Evolutionary conservation across 805 yeast genomes (phyloP).

Genomic region (Saccharomycodes ludwigii): DNA sequence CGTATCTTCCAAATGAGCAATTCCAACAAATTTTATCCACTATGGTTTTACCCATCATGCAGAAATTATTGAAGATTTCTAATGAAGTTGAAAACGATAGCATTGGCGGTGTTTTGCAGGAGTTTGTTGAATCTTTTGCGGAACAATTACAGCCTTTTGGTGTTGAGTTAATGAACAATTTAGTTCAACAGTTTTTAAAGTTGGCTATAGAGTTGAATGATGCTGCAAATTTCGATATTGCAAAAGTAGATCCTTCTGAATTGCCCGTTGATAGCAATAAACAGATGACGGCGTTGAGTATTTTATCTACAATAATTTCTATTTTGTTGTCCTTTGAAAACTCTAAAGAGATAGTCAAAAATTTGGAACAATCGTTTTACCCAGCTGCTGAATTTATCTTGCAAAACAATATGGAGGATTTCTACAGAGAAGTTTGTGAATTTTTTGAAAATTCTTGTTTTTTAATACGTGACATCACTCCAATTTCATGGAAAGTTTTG

Average conservation of each 20-base stretch:
- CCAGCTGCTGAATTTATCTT: conserved; percentile 65
- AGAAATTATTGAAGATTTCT: conserved; percentile 58
- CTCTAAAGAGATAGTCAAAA: conserved; percentile 50
- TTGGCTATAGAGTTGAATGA: conserved; percentile 61
- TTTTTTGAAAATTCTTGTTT: conserved; percentile 60
- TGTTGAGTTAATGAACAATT: conserved; percentile 46
- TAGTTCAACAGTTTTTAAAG: conserved; percentile 62
- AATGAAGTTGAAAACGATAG: conserved; percentile 80
- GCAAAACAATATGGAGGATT: conserved; percentile 54
- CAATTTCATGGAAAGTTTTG: conserved; percentile 65
- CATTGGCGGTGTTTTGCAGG: conserved; percentile 85
- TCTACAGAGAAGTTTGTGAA: conserved; percentile 66
- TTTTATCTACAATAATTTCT: conserved; percentile 71
- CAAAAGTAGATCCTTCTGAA: conserved; percentile 23
- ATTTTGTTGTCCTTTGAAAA: conserved; percentile 74
- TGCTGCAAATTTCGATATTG: conserved; percentile 34
- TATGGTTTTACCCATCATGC: conserved; percentile 73
- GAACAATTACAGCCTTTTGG: conserved; percentile 89
- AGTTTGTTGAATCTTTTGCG: conserved; percentile 79
- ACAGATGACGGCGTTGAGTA: conserved; percentile 70
- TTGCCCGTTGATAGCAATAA: conserved; percentile 45
- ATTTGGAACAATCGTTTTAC: conserved; percentile 51
- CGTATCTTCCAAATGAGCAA: conserved; percentile 50
- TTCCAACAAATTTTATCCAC: conserved; percentile 58
- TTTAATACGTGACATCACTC: conserved; percentile 46